Conservation (phyloP, 1,139 yeast genomes). For the Scheffersomyces stambukii region DNA sequence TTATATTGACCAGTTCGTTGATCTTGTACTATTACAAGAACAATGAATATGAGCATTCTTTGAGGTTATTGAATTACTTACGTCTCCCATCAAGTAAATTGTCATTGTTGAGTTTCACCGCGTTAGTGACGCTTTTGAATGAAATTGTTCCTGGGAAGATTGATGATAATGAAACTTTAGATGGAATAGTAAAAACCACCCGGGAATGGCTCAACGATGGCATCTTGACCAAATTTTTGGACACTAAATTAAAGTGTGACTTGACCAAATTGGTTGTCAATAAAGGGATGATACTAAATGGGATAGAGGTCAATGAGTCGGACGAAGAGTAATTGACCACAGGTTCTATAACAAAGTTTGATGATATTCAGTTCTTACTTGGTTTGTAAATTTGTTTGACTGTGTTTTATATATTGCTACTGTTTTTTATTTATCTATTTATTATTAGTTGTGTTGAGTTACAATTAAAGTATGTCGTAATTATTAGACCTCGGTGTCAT, state of each 20-base stretch:
- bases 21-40: conserved; percentile 21
- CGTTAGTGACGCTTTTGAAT: conserved; percentile 24
- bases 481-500: too few species aligned
- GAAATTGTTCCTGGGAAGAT: conserved; percentile 18
- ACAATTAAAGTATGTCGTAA: too few species aligned
- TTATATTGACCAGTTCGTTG: conserved; percentile 27
- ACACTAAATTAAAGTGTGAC: conserved; percentile 21
- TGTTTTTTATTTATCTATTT: too few species aligned
- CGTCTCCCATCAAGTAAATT: conserved; percentile 12
- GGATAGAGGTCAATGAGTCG: conserved; percentile 15
- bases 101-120: conserved; percentile 29
- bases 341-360: neutral
- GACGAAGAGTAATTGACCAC: conserved; percentile 13
- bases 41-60: conserved; percentile 16
- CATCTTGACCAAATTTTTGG: conserved; percentile 15
- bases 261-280: conserved; percentile 28
- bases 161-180: conserved; percentile 23
- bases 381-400: neutral
- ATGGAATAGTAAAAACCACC: conserved; percentile 22
- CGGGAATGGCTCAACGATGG: conserved; percentile 33
- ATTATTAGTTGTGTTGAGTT: too few species aligned
- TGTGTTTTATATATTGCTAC: too few species aligned
- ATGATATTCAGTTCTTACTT: conserved; percentile 1
- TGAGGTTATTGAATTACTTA: conserved; percentile 24
- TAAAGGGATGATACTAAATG: conserved; percentile 33